phyloP scores from a whole-genome alignment of 164 flowering plant species.

The Amborella trichopoda region DNA sequence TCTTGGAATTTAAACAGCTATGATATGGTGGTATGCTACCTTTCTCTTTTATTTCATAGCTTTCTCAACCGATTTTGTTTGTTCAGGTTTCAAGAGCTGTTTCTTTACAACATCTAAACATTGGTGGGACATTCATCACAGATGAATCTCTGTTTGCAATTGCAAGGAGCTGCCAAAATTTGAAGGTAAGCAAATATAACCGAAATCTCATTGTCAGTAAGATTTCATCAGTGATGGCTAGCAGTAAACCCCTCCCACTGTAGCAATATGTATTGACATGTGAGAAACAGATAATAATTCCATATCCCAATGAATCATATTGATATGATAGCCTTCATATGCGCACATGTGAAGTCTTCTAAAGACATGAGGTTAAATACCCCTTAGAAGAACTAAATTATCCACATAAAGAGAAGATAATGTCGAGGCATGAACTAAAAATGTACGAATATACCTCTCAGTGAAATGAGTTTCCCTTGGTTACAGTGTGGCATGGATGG shows the following conservation, averaged over 20 bases:
- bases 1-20: too few species aligned
- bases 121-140: conserved; percentile 93
- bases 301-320: neutral
- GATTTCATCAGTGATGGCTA: too few species aligned
- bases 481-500: too few species aligned
- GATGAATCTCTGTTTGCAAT: conserved; percentile 75
- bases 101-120: conserved; percentile 65
- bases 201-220: too few species aligned
- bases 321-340: neutral
- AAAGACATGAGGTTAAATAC: neutral
- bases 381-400: too few species aligned
- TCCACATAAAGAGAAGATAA: too few species aligned
- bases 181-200: conserved; percentile 53
- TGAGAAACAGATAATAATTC: neutral
- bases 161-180: conserved; percentile 56
- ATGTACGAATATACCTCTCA: too few species aligned
- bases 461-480: too few species aligned
- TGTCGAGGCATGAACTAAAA: too few species aligned
- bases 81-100: conserved; percentile 64
- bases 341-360: neutral
- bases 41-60: neutral
- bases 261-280: neutral
- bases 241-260: too few species aligned
- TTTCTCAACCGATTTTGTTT: neutral
- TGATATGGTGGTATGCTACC: too few species aligned